Evolutionary conservation across 2,329 filamentous ascomycete genomes (phyloP).

Genomic region (Neofusicoccum ribis): DNA sequence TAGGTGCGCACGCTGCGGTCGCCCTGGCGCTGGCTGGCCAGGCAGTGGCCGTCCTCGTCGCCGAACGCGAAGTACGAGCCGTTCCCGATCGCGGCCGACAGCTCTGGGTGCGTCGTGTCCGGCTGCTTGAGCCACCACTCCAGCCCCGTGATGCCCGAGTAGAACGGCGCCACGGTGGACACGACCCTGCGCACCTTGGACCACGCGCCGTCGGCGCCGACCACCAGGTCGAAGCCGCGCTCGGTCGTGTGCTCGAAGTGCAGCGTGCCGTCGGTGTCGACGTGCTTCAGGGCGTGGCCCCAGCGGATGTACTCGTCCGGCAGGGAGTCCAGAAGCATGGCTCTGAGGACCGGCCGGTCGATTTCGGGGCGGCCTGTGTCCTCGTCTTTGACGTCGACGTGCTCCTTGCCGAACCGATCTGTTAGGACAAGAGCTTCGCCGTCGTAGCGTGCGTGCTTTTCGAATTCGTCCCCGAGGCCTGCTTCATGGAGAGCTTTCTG

Average conservation of each 20-base stretch:
- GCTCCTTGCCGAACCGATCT: constrained; percentile 37
- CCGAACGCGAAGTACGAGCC: constrained; percentile 15
- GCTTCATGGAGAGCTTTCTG: constrained; percentile 54
- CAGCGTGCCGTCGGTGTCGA: constrained; percentile 9
- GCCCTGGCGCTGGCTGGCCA: constrained; percentile 50
- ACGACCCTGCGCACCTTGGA: constrained; percentile 38
- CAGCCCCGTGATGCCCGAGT: constrained; percentile 48
- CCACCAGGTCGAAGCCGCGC: constrained; percentile 45
- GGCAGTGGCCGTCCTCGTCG: constrained; percentile 35
- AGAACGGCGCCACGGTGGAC: constrained; percentile 43
- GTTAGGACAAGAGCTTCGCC: constrained; percentile 53
- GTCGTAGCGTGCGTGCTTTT: constrained; percentile 53
- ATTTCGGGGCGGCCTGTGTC: constrained; percentile 52
- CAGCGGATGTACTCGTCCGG: constrained; percentile 49
- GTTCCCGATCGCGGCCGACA: constrained; percentile 47
- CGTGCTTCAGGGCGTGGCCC: constrained; percentile 30
- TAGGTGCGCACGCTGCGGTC: constrained; percentile 50
- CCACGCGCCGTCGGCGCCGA: constrained; percentile 53
- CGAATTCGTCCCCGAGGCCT: constrained; percentile 52
- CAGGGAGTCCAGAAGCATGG: constrained; percentile 49
- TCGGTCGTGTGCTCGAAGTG: constrained; percentile 23
- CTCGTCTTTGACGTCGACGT: constrained; percentile 26
- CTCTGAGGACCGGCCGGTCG: constrained; percentile 49
- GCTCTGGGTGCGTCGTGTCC: constrained; percentile 44
- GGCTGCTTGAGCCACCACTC: constrained; percentile 47